Base-by-base conservation (phyloP, 1,284 basidiomycete genomes). In the Pterulicium gracile region DNA sequence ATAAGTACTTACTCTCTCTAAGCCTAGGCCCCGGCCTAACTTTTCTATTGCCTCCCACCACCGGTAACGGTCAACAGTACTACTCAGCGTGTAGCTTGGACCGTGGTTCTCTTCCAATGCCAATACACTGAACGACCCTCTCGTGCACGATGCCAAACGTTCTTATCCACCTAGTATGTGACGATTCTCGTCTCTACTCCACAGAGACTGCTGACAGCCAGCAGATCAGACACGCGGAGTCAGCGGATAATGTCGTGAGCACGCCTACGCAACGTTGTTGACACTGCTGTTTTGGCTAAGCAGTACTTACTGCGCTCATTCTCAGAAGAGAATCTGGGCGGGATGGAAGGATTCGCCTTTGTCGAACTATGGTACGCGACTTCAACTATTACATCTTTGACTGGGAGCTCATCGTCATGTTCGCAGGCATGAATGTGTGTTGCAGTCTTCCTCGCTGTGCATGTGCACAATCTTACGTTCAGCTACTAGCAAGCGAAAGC, bases 171-270 rank as follows among this genome's bases (percentile, higher is more conserved):
- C n/a, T n/a, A n/a, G n/a, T n/a, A n/a, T n/a, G n/a, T n/a, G n/a
- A n/a, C n/a, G n/a, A n/a, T n/a, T n/a, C n/a, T n/a, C n/a, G n/a
- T n/a, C n/a, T n/a, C n/a, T n/a, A n/a, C n/a, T n/a, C n/a, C n/a
- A n/a, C n/a, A n/a, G n/a, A n/a, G n/a, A n/a, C n/a, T n/a, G n/a
- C n/a, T n/a, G n/a, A n/a, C n/a, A n/a, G n/a, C n/a, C n/a, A n/a
- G n/a, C n/a, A 41, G 39, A 41, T 41, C 10, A n/a, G 39, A 41
- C 39, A 41, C 18, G 39, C n/a, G 18, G 39, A 41, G 18, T 41
- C 39, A 41, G 18, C 13, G 19, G 39, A 41, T 20, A 41, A 41
- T 19, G n/a, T 41, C 10, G 39, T 41, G 27, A 32, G 27, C 27
- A 32, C 7, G 10, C 7, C n/a, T 32, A 7, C n/a, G 27, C n/a